phyloP scores from a whole-genome alignment of 2,329 filamentous ascomycete species.

The Penicillium sp. region DNA sequence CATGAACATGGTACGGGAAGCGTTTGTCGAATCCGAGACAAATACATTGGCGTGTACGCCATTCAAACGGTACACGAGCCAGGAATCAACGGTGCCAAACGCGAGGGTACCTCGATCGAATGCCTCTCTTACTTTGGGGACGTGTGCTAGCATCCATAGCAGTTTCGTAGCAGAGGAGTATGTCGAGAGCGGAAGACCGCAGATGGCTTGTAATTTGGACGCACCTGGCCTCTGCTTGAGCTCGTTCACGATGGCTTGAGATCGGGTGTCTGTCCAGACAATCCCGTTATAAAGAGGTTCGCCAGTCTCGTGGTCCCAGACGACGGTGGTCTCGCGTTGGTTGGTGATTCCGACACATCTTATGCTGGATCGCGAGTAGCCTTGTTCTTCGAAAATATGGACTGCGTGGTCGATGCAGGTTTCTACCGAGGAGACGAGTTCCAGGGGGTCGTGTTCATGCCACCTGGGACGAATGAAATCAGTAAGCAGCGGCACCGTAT shows the following conservation, averaged over 20 bases:
- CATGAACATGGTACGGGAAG: constrained; percentile 92
- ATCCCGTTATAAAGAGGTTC: constrained; percentile 82
- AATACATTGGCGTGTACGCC: constrained; percentile 69
- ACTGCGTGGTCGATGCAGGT: constrained; percentile 77
- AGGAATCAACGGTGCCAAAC: constrained; percentile 86
- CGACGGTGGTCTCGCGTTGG: constrained; percentile 84
- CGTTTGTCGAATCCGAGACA: constrained; percentile 86
- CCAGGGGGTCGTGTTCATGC: constrained; percentile 84
- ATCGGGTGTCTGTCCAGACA: constrained; percentile 88
- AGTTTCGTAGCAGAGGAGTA: constrained; percentile 87
- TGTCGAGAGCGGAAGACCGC: constrained; percentile 81
- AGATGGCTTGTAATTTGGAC: constrained; percentile 68
- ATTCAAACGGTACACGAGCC: constrained; percentile 81
- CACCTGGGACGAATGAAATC: constrained; percentile 59
- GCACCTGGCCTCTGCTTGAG: constrained; percentile 70
- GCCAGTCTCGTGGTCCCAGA: constrained; percentile 81
- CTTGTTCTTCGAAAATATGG: constrained; percentile 67
- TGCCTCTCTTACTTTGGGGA: constrained; percentile 69
- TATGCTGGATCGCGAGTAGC: constrained; percentile 68
- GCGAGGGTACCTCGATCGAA: constrained; percentile 75
- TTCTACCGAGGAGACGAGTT: constrained; percentile 74
- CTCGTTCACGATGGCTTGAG: constrained; percentile 73
- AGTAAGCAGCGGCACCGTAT: too few relatives aligned
- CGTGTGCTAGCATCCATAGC: constrained; percentile 77
- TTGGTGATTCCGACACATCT: constrained; percentile 83